Base-by-base conservation (phyloP, 768 basidiomycete species). In the Phaffia tasmanica region DNA sequence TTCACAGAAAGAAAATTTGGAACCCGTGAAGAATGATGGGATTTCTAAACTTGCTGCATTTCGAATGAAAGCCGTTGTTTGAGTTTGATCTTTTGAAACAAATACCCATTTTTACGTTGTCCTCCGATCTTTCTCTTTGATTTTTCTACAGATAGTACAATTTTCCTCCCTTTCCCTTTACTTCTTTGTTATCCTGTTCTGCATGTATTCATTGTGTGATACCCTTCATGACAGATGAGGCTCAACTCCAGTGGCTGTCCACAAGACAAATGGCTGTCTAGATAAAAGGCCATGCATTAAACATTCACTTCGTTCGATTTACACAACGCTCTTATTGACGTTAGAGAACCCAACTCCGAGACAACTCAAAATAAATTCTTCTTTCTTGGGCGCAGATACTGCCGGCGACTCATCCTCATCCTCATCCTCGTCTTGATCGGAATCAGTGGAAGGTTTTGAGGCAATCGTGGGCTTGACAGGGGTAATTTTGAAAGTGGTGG, bases 321-420 rank as follows among this genome's bases (percentile, higher is more conserved):
- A 69, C 27, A 63, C 58, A 3, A 69, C 67, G 23, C 75, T 70
- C 72, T 77, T 78, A 62, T 77, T 77, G 70, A 86, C 84, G 75
- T 98, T 99, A 69, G 89, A 79, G 74, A 92, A 92, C 55, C 95
- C 94, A 27, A 85, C 84, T 15, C 94, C 94, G 70, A 92, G 88
- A 75, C 94, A 97, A 7, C 89, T 89, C 75, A 91, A 86, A 57
- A 89, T 64, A 18, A 89, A 81, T 68, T 89, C 84, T 16, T 80
- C 76, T 48, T 79, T 81, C 16, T 81, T 42, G 6, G 35, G 77
- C 19, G 55, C 54, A 23, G 79, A 74, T 68, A 83, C 79, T 21
- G 80, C 77, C 1, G 79, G 78, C 60, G 85, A 83, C 3, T 81
- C 82, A 1, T 21, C 60, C n/a, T 64, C 67, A 16, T 60, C 49